Percentiles rank a stretch among this genome's conserved stretches.
Evolutionary conservation across 192 early-diverging fungal species (phyloP).

Genomic region (Rhizophagus sp.): DNA sequence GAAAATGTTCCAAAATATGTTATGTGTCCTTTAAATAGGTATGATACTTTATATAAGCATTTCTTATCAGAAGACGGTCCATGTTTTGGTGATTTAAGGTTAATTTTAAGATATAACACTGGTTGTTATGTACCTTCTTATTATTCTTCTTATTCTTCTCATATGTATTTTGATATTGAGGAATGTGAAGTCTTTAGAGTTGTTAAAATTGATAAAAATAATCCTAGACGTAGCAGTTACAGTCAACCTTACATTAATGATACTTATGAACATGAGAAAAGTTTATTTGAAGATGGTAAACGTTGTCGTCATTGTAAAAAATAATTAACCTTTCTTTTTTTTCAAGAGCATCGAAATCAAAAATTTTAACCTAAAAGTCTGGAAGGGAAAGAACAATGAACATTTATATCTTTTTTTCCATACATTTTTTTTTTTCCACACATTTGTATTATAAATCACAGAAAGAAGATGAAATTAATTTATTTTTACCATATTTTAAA

Average conservation of each 20-base stretch:
- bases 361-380: neutral
- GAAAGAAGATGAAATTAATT: too few species aligned
- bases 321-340: neutral
- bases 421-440: too few species aligned
- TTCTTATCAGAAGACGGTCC: slow-evolving; percentile 15
- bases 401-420: too few species aligned
- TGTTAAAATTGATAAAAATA: neutral
- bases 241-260: neutral
- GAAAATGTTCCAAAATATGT: neutral
- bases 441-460: too few species aligned
- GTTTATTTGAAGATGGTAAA: neutral
- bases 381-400: too few species aligned
- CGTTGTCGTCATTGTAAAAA: neutral
- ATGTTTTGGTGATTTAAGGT: slow-evolving; percentile 8
- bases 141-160: slow-evolving; percentile 5
- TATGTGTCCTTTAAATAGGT: neutral
- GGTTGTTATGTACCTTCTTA: slow-evolving; percentile 8
- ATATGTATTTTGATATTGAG: slow-evolving; percentile 19
- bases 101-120: slow-evolving; percentile 11
- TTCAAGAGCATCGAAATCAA: too few species aligned
- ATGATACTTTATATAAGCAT: slow-evolving; percentile 4
- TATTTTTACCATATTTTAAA: too few species aligned
- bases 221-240: neutral
- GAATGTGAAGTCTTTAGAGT: slow-evolving; percentile 15
- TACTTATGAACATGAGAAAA: neutral